Conservation (phyloP, 2,329 filamentous ascomycete genomes). For the Chaetomium sp. region DNA sequence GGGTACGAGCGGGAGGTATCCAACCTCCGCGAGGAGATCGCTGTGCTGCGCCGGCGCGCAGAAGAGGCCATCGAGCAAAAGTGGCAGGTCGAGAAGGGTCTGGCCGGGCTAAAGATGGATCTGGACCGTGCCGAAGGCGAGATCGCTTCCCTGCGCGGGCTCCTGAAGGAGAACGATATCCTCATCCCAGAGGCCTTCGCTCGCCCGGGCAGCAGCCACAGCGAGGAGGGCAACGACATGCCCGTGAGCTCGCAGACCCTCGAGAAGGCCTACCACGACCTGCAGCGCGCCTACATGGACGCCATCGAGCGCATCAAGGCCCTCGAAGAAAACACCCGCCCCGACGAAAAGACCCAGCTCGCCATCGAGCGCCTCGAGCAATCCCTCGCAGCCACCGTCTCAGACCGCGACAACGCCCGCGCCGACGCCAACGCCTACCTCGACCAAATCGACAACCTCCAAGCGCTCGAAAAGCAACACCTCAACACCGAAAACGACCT, state of each 20-base stretch:
- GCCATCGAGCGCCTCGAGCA: slow-evolving; percentile 61
- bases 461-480: slow-evolving; percentile 48
- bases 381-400: slow-evolving; percentile 61
- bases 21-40: slow-evolving; percentile 76
- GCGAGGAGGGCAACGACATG: slow-evolving; percentile 28
- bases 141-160: slow-evolving; percentile 69
- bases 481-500: slow-evolving; percentile 57
- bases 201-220: slow-evolving; percentile 34
- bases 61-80: slow-evolving; percentile 94
- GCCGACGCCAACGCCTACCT: slow-evolving; percentile 58
- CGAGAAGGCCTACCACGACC: slow-evolving; percentile 64
- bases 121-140: slow-evolving; percentile 92
- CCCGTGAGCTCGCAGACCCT: slow-evolving; percentile 65
- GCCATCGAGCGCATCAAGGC: slow-evolving; percentile 61
- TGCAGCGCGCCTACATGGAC: slow-evolving; percentile 64
- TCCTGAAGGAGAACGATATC: slow-evolving; percentile 80
- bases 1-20: slow-evolving; percentile 81
- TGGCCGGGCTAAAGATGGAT: slow-evolving; percentile 89
- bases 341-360: slow-evolving; percentile 53
- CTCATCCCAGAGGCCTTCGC: slow-evolving; percentile 57
- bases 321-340: slow-evolving; percentile 42
- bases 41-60: slow-evolving; percentile 73
- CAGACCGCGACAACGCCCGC: slow-evolving; percentile 65
- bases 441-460: slow-evolving; percentile 53
- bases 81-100: slow-evolving; percentile 88